A percentile compares a stretch with the other conserved stretches of the same genome.
Evolutionary conservation across 106 monocot species (phyloP).

Genomic region (Acanthochlamys bracteata): DNA sequence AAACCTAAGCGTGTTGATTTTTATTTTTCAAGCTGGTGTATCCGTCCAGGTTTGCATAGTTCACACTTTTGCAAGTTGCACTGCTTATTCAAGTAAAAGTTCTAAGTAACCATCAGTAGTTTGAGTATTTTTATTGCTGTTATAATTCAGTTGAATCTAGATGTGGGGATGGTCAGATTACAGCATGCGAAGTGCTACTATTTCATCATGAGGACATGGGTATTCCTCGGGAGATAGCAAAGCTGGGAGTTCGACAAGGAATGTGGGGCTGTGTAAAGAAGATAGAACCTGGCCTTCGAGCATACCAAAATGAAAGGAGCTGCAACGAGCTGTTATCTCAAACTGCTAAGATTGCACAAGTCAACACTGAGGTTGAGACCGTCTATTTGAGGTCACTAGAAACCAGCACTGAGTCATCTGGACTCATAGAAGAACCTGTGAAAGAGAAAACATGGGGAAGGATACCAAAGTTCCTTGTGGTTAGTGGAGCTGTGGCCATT

Average conservation of each 20-base stretch:
- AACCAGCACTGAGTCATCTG: conserved; percentile 7
- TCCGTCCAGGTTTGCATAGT: conserved; percentile 49
- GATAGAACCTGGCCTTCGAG: conserved; percentile 80
- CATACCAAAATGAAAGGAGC: conserved; percentile 48
- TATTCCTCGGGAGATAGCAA: conserved; percentile 89
- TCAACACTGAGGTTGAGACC: conserved; percentile 40
- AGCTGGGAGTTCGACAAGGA: conserved; percentile 75
- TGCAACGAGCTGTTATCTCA: conserved; percentile 34
- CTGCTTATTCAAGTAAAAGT: too few relatives aligned
- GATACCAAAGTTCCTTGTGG: conserved; percentile 39
- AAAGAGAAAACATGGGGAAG: conserved; percentile 27
- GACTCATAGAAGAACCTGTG: conserved; percentile 19
- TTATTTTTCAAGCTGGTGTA: conserved; percentile 95
- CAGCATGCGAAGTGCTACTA: conserved; percentile 81
- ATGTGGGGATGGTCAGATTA: conserved; percentile 53
- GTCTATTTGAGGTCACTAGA: conserved; percentile 34
- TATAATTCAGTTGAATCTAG: conserved; percentile 53
- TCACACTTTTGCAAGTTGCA: neutral
- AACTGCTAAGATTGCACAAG: conserved; percentile 36
- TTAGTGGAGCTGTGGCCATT: conserved; percentile 64
- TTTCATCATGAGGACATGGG: conserved; percentile 99
- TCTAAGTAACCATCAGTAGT: too few relatives aligned
- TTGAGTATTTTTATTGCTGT: too few relatives aligned
- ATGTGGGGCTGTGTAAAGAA: conserved; percentile 90
- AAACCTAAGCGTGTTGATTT: conserved; percentile 86